Conservation (phyloP, 345 rosid species). For the Eucalyptus polybractea region DNA sequence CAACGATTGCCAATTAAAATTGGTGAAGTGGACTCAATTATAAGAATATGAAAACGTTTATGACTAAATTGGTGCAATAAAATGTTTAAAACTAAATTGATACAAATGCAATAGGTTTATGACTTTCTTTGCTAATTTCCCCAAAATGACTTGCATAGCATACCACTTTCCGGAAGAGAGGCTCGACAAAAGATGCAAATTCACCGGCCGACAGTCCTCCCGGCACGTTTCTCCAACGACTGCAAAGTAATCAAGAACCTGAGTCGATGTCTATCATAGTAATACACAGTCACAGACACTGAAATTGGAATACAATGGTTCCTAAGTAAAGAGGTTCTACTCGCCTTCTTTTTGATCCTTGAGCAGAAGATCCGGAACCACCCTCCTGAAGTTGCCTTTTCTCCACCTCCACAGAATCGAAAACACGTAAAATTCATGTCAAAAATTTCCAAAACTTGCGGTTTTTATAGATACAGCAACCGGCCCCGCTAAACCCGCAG, state of each 20-base stretch:
- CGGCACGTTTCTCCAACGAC: background rate
- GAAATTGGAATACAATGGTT: background rate
- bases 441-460: background rate
- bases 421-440: background rate
- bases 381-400: background rate
- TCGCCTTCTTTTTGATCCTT: background rate
- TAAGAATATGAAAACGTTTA: rapidly evolving
- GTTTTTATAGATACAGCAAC: background rate
- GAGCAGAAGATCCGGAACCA: background rate
- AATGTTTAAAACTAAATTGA: rapidly evolving
- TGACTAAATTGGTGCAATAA: too few species aligned
- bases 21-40: too few species aligned
- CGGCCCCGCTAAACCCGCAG: background rate
- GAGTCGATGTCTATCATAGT: background rate
- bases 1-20: rapidly evolving
- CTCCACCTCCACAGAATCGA: background rate
- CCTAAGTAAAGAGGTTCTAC: background rate
- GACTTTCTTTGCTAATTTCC: background rate
- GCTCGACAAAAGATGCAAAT: conserved; percentile 7
- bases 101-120: background rate
- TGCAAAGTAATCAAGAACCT: background rate
- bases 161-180: conserved; percentile 14
- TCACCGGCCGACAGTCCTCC: background rate
- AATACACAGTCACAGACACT: background rate
- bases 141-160: background rate